Percentiles rank a stretch among this genome's conserved stretches.
phyloP scores from a whole-genome alignment of 345 rosid genomes.

The Moringa oleifera region DNA sequence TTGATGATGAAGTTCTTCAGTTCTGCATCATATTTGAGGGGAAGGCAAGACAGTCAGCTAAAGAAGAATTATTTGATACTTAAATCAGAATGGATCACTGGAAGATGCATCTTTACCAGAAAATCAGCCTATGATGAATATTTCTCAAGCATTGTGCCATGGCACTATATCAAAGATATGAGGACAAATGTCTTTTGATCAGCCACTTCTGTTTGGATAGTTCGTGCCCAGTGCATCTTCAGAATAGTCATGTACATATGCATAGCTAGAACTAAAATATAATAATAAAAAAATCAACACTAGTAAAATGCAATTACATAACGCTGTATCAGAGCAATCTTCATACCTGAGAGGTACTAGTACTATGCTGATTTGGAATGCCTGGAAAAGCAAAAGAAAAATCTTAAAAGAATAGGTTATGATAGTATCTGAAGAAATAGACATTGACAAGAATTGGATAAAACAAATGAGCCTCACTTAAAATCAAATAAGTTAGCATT shows the following conservation, averaged over 20 bases:
- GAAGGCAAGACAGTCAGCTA: too few species aligned
- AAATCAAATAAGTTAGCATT: not conserved
- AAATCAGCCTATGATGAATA: not conserved
- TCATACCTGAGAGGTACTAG: slow-evolving; percentile 41
- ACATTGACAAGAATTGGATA: not conserved
- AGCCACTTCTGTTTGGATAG: not conserved
- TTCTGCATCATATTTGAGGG: too few species aligned
- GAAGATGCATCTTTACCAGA: not conserved
- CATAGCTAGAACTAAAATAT: not conserved
- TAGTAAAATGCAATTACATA: too few species aligned
- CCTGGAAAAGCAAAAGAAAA: slow-evolving; percentile 33
- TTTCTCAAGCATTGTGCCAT: not conserved
- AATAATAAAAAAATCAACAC: too few species aligned
- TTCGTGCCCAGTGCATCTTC: not conserved
- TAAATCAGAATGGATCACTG: not conserved
- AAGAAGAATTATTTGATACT: not conserved
- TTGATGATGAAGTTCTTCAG: too few species aligned
- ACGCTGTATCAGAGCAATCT: slow-evolving; percentile 8
- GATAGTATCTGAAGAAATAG: not conserved
- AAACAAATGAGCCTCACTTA: too few species aligned
- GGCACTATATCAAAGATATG: not conserved
- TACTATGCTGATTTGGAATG: slow-evolving; percentile 31
- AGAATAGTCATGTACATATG: not conserved
- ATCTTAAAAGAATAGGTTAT: not conserved
- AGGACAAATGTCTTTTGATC: not conserved